Evolutionary conservation across 1,284 basidiomycete species (phyloP), one percentile per base, ranked within the genome.

Genomic region (Moesziomyces sp.): DNA sequence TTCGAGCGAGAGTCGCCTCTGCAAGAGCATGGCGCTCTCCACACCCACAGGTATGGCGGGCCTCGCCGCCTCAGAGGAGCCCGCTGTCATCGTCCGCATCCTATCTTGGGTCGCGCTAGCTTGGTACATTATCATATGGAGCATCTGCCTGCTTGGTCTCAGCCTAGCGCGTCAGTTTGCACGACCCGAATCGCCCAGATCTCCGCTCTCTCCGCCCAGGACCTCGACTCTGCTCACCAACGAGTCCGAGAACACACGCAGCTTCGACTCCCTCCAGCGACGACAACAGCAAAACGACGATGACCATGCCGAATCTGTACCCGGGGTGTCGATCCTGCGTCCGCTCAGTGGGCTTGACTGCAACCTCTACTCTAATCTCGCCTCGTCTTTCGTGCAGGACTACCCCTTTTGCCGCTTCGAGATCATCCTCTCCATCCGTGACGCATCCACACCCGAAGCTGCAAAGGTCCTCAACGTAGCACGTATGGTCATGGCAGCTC

Each of bases 51-150:
- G 30, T 11, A 30, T 30, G 30, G 30, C 30, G 9, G 30, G 30
- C 30, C 30, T 30, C 30, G 30, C 35, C 11, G 35, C 35, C 13
- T 18, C 30, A 9, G 28, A 46, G 18, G 26, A 30, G 2, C n/a
- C 43, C 1, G 52, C 49, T 7, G 35, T 33, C 19, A 14, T 46
- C 11, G 18, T 49, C 5, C 42, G 47, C 1, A 33, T 46, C 1
- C 19, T 66, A 5, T 68, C 68, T 2, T 48, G 57, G 13, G 40
- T 67, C 5, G 60, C 53, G 33, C 76, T 92, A 19, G 85, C 86
- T 16, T 93, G 93, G 89, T 97, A 93, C 83, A 63, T 85, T 5
- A 81, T 88, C 33, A 82, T 97, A 48, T 95, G 92, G 91, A 85
- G 86, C 7, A 83, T 97, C 28, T 89, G 91, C 42, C 83, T 94